Conservation (phyloP, 1,284 basidiomycete species). For the Fomitopsis schrenkii region DNA sequence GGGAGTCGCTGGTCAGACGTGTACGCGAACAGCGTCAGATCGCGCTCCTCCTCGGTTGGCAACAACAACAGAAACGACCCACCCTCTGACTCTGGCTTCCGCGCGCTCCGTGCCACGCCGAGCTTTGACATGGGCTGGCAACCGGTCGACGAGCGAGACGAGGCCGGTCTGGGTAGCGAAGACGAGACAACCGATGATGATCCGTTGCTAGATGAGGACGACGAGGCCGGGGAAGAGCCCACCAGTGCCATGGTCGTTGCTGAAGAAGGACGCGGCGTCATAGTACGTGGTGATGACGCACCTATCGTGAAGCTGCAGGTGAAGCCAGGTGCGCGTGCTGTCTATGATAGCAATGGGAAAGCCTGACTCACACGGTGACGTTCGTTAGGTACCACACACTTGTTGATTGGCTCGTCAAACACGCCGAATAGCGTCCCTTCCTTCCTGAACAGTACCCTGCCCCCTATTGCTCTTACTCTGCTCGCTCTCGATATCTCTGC, state of each 20-base stretch:
- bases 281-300: constrained; percentile 64
- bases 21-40: constrained; percentile 56
- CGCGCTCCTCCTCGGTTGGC: constrained; percentile 63
- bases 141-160: constrained; percentile 68
- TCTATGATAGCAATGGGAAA: background rate
- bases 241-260: constrained; percentile 74
- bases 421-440: constrained; percentile 74
- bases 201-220: constrained; percentile 42
- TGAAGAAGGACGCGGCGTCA: constrained; percentile 77
- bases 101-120: constrained; percentile 49
- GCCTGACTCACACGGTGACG: constrained; percentile 9
- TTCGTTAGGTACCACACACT: constrained; percentile 78
- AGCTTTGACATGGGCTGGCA: constrained; percentile 76
- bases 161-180: constrained; percentile 60
- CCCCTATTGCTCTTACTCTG: constrained; percentile 70
- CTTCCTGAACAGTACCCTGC: constrained; percentile 67
- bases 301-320: constrained; percentile 61
- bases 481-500: constrained; percentile 88
- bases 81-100: constrained; percentile 37
- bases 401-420: constrained; percentile 74
- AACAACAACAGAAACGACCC: constrained; percentile 38
- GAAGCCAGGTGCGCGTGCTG: constrained; percentile 53
- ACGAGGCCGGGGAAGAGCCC: constrained; percentile 52
- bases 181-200: constrained; percentile 69
- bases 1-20: constrained; percentile 61